Percentiles rank a stretch among this genome's conserved stretches.
Evolutionary conservation across 176 grass and related monocot species (phyloP).

Genomic region (Luzula sylvatica): DNA sequence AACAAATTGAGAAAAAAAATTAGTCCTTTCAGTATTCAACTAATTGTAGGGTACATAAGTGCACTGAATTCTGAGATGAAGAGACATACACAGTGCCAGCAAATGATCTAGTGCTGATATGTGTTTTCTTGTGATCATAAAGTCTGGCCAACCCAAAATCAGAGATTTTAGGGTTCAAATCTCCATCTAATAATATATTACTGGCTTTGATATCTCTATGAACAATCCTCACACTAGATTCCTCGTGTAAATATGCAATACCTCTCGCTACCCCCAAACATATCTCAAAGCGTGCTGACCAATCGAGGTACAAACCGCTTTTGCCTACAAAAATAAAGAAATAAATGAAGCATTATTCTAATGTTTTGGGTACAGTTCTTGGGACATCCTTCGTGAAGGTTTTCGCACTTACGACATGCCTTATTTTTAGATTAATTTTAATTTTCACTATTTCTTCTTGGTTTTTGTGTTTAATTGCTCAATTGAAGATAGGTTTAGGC

Average conservation of each 20-base stretch:
- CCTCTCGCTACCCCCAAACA: constrained; percentile 65
- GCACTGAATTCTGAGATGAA: no score
- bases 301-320: constrained; percentile 33
- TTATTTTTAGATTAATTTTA: neutral
- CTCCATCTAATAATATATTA: constrained; percentile 59
- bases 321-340: constrained; percentile 36
- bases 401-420: no score
- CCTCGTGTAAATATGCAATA: constrained; percentile 70
- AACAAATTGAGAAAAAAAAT: neutral
- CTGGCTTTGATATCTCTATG: constrained; percentile 89
- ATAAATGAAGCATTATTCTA: neutral
- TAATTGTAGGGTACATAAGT: no score
- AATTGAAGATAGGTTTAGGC: no score
- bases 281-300: constrained; percentile 69
- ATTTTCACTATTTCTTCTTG: no score
- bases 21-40: neutral
- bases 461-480: no score
- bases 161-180: constrained; percentile 79
- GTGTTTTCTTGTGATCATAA: constrained; percentile 73
- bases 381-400: no score
- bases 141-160: constrained; percentile 87
- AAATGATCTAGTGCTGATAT: constrained; percentile 83
- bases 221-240: constrained; percentile 62
- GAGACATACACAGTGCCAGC: constrained; percentile 76
- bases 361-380: no score